Percentiles rank a stretch among this genome's conserved stretches.
phyloP scores from a whole-genome alignment of 2,329 filamentous ascomycete genomes.

The Talaromyces sp. region DNA sequence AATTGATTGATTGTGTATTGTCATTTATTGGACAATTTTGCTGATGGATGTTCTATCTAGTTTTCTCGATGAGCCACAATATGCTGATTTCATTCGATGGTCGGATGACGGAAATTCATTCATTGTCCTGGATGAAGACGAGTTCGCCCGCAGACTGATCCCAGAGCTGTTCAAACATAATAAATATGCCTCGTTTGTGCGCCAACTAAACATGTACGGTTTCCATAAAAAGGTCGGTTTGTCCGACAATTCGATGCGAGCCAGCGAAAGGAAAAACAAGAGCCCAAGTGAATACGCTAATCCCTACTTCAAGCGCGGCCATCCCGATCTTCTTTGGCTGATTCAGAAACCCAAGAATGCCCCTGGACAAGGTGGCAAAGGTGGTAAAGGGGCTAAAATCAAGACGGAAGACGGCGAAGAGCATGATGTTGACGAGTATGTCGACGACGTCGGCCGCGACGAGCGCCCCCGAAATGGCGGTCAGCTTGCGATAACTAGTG shows the following conservation, averaged over 20 bases:
- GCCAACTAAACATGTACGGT: slow-evolving; percentile 63
- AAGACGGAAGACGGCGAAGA: slow-evolving; percentile 60
- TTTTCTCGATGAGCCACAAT: slow-evolving; percentile 88
- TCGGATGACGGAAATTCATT: slow-evolving; percentile 95
- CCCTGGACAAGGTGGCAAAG: slow-evolving; percentile 48
- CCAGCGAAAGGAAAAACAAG: slow-evolving; percentile 94
- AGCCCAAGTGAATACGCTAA: slow-evolving; percentile 98
- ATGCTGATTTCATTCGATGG: slow-evolving; percentile 94
- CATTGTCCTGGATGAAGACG: slow-evolving; percentile 93
- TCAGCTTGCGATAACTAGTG: slow-evolving; percentile 40
- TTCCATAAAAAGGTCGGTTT: slow-evolving; percentile 72
- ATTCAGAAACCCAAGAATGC: slow-evolving; percentile 91
- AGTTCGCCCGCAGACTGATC: slow-evolving; percentile 68
- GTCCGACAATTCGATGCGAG: slow-evolving; percentile 95
- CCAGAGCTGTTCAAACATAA: slow-evolving; percentile 75
- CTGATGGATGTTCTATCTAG: slow-evolving; percentile 45
- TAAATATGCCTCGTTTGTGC: slow-evolving; percentile 72
- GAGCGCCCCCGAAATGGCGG: slow-evolving; percentile 31
- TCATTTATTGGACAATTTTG: slow-evolving; percentile 14
- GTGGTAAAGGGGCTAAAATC: slow-evolving; percentile 27
- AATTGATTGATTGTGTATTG: neutral
- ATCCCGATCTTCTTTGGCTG: slow-evolving; percentile 88
- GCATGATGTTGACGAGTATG: slow-evolving; percentile 56
- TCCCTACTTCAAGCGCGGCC: slow-evolving; percentile 87
- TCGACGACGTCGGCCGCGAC: slow-evolving; percentile 37